Percentiles rank a stretch among this genome's conserved stretches.
phyloP scores from a whole-genome alignment of 805 yeast genomes.

The Danielozyma ontarioensis region DNA sequence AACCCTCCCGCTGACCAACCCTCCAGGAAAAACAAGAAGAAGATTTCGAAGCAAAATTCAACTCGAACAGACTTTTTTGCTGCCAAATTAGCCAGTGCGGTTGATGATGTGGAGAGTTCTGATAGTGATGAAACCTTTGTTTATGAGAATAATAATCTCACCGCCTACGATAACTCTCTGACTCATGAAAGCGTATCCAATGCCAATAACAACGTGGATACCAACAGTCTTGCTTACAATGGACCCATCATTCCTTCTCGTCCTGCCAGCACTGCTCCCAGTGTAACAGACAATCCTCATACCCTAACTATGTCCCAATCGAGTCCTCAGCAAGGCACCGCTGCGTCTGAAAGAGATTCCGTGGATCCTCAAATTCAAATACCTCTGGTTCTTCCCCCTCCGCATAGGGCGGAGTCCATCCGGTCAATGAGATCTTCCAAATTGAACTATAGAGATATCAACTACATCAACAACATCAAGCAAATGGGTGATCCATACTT shows the following conservation, averaged over 20 bases:
- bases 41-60: constrained; percentile 44
- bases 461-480: constrained; percentile 13
- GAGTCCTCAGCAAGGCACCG: no score
- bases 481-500: constrained; percentile 7
- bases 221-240: constrained; percentile 7
- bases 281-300: neutral
- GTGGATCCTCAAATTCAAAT: no score
- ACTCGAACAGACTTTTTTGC: constrained; percentile 92
- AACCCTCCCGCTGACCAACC: neutral
- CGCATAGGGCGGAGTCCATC: constrained; percentile 19
- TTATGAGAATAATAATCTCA: constrained; percentile 54
- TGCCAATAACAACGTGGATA: constrained; percentile 4
- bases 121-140: constrained; percentile 95
- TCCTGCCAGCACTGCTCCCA: neutral
- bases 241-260: neutral
- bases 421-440: constrained; percentile 18
- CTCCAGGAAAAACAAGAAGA: constrained; percentile 19
- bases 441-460: constrained; percentile 7
- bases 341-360: no score
- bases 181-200: neutral
- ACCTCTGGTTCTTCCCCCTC: no score
- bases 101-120: constrained; percentile 79
- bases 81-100: constrained; percentile 90
- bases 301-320: neutral
- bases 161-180: constrained; percentile 14